phyloP scores from a whole-genome alignment of 2,329 filamentous ascomycete genomes.

The Anisogramma anomala region DNA sequence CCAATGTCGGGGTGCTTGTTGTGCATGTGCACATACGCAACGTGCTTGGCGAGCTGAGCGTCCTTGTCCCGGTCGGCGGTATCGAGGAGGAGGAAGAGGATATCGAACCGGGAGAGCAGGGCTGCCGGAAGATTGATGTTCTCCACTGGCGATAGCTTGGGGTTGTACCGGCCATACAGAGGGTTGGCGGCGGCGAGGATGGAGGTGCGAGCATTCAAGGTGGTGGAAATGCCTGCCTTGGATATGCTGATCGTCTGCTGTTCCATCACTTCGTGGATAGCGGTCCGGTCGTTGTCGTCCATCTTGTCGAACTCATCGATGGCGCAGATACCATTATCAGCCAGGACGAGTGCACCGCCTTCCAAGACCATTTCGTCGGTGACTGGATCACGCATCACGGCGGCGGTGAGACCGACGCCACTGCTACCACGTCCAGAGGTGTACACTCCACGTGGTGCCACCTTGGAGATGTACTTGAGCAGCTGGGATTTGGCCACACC shows the following conservation, averaged over 20 bases:
- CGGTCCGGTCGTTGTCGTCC: conserved; percentile 72
- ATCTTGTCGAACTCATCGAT: conserved; percentile 87
- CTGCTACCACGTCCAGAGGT: conserved; percentile 72
- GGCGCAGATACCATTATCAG: conserved; percentile 75
- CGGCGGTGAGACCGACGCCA: conserved; percentile 71
- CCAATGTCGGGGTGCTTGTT: conserved; percentile 74
- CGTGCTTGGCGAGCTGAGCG: conserved; percentile 88
- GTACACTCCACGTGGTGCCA: conserved; percentile 83
- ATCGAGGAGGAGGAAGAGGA: conserved; percentile 93
- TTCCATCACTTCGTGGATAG: conserved; percentile 82
- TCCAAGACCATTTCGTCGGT: conserved; percentile 79
- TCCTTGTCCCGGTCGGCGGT: conserved; percentile 82
- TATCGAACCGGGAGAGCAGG: conserved; percentile 89
- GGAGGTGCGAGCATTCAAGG: conserved; percentile 87
- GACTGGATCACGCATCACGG: conserved; percentile 73
- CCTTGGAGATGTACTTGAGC: conserved; percentile 96
- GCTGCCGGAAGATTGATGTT: conserved; percentile 99
- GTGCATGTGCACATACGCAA: conserved; percentile 95
- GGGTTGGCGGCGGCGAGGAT: conserved; percentile 95
- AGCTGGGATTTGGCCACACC: conserved; percentile 99
- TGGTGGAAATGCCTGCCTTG: conserved; percentile 60
- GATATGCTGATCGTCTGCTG: conserved; percentile 79
- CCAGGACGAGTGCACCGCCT: conserved; percentile 66
- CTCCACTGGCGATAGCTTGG: conserved; percentile 89
- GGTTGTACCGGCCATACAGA: conserved; percentile 95